Percentiles rank a stretch among this genome's conserved stretches.
These are phyloP conservation scores for Symbiodinium natans DNA, from an alignment of 73 alveolate species.

Conservation along the genomic window DNA sequence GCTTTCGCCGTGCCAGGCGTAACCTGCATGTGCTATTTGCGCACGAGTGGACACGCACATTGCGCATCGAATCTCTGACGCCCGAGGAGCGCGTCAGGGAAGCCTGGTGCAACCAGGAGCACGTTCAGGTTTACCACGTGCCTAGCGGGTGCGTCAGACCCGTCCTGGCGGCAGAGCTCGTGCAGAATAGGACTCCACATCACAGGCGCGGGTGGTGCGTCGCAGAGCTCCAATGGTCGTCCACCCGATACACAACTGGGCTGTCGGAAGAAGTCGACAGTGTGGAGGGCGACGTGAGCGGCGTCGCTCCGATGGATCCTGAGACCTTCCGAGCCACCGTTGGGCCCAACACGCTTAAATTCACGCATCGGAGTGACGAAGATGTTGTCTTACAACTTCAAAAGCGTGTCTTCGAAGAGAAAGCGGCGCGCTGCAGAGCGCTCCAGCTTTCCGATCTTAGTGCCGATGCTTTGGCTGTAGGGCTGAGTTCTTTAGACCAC, in stretches of 20 bases:
- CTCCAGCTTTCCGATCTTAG: too few relatives aligned
- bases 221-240: not conserved
- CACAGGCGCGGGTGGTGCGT: not conserved
- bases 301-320: not conserved
- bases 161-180: not conserved
- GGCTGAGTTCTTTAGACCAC: too few relatives aligned
- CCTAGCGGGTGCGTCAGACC: too few relatives aligned
- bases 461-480: too few relatives aligned
- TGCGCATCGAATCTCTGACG: not conserved
- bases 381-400: not conserved
- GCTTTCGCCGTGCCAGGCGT: not conserved
- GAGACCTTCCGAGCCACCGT: not conserved
- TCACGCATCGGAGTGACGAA: not conserved
- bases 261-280: not conserved
- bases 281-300: not conserved
- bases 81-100: not conserved
- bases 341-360: not conserved
- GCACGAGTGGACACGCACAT: not conserved
- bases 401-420: not conserved
- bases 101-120: too few relatives aligned
- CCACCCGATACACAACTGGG: not conserved
- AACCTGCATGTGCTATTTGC: not conserved
- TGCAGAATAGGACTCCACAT: not conserved
- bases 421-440: not conserved
- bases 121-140: too few relatives aligned